Evolutionary conservation across 108 stramenopile species (phyloP), one percentile per base, ranked within the genome.

Genomic region (Cyclotella baltica): DNA sequence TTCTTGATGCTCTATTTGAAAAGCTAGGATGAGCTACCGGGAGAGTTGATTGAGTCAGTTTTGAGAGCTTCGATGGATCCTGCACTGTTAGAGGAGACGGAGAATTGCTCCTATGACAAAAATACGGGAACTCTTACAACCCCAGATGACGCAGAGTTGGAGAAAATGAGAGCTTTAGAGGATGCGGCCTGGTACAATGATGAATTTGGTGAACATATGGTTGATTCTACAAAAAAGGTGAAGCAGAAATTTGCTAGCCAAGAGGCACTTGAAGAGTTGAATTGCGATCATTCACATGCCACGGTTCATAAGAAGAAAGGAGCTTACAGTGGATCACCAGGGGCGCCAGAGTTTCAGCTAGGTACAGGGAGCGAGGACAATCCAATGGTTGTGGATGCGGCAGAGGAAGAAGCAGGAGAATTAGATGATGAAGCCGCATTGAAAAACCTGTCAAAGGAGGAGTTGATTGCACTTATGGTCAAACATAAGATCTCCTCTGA

Each of bases 101-200:
- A 25, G 1, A 23, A 25, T 3, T 57, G 56, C 56, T n/a, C 22
- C 13, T 57, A 27, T 2, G 10, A 57, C 1, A 27, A 25, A 25
- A 29, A 29, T 18, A 6, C 4, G 6, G 1, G 28, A 2, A 27
- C 28, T 4, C 56, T 57, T 3, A 57, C 56, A 2, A 29, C 56
- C 2, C 56, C 56, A 29, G 27, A 4, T 3, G 56, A 57, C 28
- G 23, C 22, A 57, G 56, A 57, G 3, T 1, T 4, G 3, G 56
- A 57, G 3, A 1, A 6, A 4, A 4, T 57, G 4, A 29, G 13
- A 23, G 16, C 2, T 20, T 27, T 57, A 13, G 56, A 57, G 23
- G 28, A 55, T 22, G 53, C n/a, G 22, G 53, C 53, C 6, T 55
- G 53, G 53, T 55, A 55, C 22, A 55, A 55, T 22, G 53, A 55